Evolutionary conservation across 1,284 basidiomycete genomes (phyloP), one percentile per base, ranked within the genome.

Genomic region (Ceratobasidium sp.): DNA sequence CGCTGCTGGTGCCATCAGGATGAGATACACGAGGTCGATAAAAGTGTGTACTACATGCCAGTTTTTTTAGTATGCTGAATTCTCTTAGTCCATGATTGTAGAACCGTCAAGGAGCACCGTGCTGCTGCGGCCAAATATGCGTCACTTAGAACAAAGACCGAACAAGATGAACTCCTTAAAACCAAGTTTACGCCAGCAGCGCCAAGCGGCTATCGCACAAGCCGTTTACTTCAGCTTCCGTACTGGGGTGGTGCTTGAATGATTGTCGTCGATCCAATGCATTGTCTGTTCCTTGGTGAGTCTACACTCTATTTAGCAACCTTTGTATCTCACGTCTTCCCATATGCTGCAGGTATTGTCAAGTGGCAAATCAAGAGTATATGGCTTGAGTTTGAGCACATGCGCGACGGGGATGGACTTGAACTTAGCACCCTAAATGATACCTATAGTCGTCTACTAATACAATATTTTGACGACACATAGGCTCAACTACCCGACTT

Each of bases 261-360:
- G 71, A 46, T 74, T 50, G 59, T 74, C 27, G 71, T 74, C n/a
- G 71, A 74, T 33, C 71, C 71, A 33, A 74, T 74, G 71, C 71
- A 74, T 23, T 74, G 71, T 30, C 30, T 74, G 5, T 74, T 74
- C 41, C 60, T 74, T 14, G 71, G 71, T 74, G 59, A 54, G 44
- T 59, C 27, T 30, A 30, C 27, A 30, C 27, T 30, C 27, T 48
- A 23, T 30, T 30, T 30, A 30, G 27, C 27, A 30, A 30, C 27
- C 27, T 12, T 44, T 44, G 41, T 44, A 10, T 41, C 38, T 41
- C 5, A 44, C 8, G 27, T 30, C 41, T 50, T 23, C 12, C 4
- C 57, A n/a, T 54, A 18, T 38, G 44, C 27, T 20, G 27, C 23
- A 74, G 71, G 71, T 4, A 65, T 74, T 16, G 59, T 62, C n/a